Conservation (phyloP, 2,329 filamentous ascomycete genomes). For the Metarhizium humberi region DNA sequence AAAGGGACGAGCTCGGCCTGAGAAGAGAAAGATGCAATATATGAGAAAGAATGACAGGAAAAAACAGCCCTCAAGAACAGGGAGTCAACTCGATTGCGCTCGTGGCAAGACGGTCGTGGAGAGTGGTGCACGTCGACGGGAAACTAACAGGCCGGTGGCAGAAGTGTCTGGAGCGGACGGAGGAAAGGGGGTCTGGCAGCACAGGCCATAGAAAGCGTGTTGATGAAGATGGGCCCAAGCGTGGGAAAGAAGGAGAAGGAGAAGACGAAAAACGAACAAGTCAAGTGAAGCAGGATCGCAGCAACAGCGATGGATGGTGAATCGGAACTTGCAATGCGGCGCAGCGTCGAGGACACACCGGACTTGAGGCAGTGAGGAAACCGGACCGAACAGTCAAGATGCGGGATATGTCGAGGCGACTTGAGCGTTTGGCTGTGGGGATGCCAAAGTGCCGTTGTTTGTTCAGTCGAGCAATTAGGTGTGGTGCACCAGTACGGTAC, state of each 20-base stretch:
- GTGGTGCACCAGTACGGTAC: too few species aligned
- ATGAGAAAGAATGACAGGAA: background rate
- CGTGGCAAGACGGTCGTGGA: conserved; percentile 1
- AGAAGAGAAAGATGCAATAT: background rate
- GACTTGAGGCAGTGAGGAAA: background rate
- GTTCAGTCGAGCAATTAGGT: background rate
- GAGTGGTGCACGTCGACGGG: background rate
- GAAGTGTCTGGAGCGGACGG: background rate
- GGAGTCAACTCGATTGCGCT: background rate
- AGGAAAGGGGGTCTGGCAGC: background rate
- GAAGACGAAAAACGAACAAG: background rate
- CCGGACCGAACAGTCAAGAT: background rate
- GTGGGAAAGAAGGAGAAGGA: background rate
- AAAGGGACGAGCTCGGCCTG: background rate
- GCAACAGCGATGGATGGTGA: background rate
- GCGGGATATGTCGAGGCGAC: background rate
- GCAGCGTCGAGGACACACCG: too few species aligned
- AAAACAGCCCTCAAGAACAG: background rate
- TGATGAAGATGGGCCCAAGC: background rate
- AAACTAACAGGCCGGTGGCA: background rate
- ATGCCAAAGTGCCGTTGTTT: background rate
- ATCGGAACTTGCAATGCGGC: too few species aligned
- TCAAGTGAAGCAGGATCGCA: background rate
- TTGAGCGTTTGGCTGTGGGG: background rate
- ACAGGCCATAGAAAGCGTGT: background rate